A percentile compares a stretch with the other conserved stretches of the same genome.
phyloP scores from a whole-genome alignment of 805 yeast species.

The Kodamaea sagamina region DNA sequence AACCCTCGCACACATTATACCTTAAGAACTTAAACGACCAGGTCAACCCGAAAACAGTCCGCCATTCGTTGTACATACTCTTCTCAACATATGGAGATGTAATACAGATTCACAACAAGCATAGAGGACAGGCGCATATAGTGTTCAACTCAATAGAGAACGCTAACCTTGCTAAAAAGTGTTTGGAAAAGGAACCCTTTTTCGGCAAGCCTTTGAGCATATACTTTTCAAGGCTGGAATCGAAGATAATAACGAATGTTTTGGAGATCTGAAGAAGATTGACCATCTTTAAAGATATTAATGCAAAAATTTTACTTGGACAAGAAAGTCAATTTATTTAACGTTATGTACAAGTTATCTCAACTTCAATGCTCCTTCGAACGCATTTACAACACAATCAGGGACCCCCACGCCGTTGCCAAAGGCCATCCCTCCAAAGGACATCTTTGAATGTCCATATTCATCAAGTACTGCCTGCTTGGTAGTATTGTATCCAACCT shows the following conservation, averaged over 20 bases:
- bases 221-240: conserved; percentile 35
- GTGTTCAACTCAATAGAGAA: conserved; percentile 49
- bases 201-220: conserved; percentile 55
- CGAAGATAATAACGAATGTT: conserved; percentile 24
- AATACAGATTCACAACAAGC: conserved; percentile 48
- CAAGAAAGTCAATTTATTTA: too few relatives aligned
- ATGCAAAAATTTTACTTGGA: too few relatives aligned
- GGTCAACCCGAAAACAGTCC: conserved; percentile 44
- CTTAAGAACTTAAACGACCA: conserved; percentile 61
- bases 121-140: conserved; percentile 71
- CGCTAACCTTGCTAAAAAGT: conserved; percentile 52
- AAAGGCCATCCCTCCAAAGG: conserved; percentile 75
- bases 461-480: conserved; percentile 33
- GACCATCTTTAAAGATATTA: too few relatives aligned
- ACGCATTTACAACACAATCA: conserved; percentile 70
- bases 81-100: conserved; percentile 70
- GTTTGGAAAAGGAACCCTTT: conserved; percentile 48
- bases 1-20: conserved; percentile 53
- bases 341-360: too few relatives aligned
- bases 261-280: too few relatives aligned
- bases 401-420: conserved; percentile 88
- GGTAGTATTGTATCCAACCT: conserved; percentile 62
- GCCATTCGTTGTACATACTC: conserved; percentile 56
- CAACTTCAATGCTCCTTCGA: conserved; percentile 51
- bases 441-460: conserved; percentile 41